Base-by-base conservation (phyloP, 1,139 yeast species). In the Saccharomyces hybrid region DNA sequence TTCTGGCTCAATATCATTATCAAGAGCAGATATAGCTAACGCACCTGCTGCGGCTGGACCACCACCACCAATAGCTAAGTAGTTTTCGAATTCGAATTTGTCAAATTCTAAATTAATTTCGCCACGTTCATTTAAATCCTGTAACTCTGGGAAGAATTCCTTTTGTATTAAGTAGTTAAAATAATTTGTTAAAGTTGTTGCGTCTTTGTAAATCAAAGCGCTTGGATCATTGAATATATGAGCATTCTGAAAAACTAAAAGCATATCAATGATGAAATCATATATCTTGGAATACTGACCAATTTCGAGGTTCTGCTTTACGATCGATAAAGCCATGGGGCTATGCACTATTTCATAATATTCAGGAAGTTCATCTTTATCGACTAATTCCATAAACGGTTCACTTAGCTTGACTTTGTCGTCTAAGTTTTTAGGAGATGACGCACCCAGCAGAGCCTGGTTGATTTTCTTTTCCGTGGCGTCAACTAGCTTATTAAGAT, bases 331-430 rank as follows among this genome's bases (percentile, higher is more conserved):
- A 1, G 87, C 78, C 59, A 83, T 81, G 25, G 88, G 88, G 49
- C 73, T 73, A 49, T 78, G 73, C 32, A 83, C 80, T 13, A 79
- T 73, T 55, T 77, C 77, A 63, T 78, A 78, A 67, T 83, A 83
- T 58, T 82, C 87, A 0, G 86, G 84, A 57, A 81, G 78, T 57
- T 75, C 77, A 5, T 75, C 76, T 23, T 74, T 75, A 61, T 80
- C 81, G 5, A 82, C 83, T 52, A 78, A 76, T 25, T 82, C 84
- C 70, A 81, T 64, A 60, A 82, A 83, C 0, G 87, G 86, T 2
- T 74, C 79, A 57, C 83, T 75, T 14, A 82, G 69, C 38, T 75
- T 73, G 23, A 64, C 54, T 13, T 56, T 57, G 52, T 63, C 63
- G 53, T 69, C 70, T 6, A 62, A 57, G 34, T 16, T 48, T 26